Conservation (phyloP, 139 green algal genomes). For the Raphidocelis subcapitata region DNA sequence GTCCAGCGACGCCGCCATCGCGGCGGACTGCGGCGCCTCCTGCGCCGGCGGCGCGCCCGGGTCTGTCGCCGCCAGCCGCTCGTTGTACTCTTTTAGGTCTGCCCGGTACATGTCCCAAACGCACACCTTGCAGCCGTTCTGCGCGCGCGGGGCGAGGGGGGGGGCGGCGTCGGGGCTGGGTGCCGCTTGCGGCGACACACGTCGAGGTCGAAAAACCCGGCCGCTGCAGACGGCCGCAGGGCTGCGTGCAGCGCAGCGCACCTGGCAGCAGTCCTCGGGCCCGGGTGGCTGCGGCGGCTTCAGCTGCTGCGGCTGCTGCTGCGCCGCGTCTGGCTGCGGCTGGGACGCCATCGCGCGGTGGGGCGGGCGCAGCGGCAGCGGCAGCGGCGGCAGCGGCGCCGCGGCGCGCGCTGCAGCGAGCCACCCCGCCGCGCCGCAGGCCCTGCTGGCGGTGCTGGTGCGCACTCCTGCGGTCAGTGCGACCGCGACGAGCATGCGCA, state of each 20-base stretch:
- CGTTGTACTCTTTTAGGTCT: conserved; percentile 29
- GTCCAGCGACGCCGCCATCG: conserved; percentile 20
- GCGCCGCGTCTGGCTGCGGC: not conserved
- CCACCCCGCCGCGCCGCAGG: not conserved
- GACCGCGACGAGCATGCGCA: too few relatives aligned
- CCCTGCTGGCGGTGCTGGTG: too few relatives aligned
- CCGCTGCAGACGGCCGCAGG: too few relatives aligned
- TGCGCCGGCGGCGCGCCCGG: not conserved
- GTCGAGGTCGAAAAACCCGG: too few relatives aligned
- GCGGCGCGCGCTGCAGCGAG: not conserved
- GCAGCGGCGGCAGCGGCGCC: too few relatives aligned
- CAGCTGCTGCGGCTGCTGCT: not conserved
- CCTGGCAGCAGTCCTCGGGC: conserved; percentile 39
- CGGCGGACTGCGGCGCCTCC: conserved; percentile 4
- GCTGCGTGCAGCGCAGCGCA: too few relatives aligned
- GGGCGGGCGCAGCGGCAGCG: too few relatives aligned
- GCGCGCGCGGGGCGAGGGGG: too few relatives aligned
- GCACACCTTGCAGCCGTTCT: conserved; percentile 34
- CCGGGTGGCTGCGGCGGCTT: conserved; percentile 14
- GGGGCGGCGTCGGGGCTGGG: too few relatives aligned
- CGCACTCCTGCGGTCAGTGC: too few relatives aligned
- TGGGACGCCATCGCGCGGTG: too few relatives aligned
- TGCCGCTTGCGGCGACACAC: too few relatives aligned
- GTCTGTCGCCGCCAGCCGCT: not conserved
- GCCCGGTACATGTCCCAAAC: conserved; percentile 34